Evolutionary conservation across 2,329 filamentous ascomycete genomes (phyloP), one percentile per base, ranked within the genome.

Genomic region (Zarea fungicola): DNA sequence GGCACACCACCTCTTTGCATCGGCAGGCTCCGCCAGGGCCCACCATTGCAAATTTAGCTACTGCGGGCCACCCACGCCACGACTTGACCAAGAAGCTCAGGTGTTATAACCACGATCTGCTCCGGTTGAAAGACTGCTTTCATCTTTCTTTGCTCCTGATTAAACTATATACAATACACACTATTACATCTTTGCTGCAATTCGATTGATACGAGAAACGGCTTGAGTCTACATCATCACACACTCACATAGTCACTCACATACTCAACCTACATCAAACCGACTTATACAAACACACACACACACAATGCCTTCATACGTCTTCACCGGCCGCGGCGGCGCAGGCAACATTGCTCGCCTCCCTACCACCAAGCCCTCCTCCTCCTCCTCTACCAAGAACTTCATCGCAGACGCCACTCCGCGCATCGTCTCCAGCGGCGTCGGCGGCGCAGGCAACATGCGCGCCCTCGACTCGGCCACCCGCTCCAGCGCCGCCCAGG

Each of bases 391-490:
- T 56, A 45, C 68, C 57, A 50, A 65, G 60, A 53, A 60, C 55
- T 54, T 66, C 56, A 45, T 68, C 57, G 50, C 65, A 60, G 53
- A 60, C 55, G 53, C 57, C 3, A 49, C 60, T 26, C 67, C 71
- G 36, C 65, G 71, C 51, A 74, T 76, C 68, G 84, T 84, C 73
- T 78, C 81, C 69, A 76, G 76, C 10, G 83, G 83, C 58, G 80
- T 83, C 50, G 83, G 83, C 56, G 83, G 83, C 50, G 82, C 81
- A 3, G 83, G 83, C 60, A 87, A 86, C 69, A 61, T 55, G 58
- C 79, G 80, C 68, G 68, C 69, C 61, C 73, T 75, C 67, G 70
- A 70, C 45, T 68, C 68, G 2, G 66, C 70, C 29, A 70, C 71
- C 5, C 62, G 68, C 28, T 62, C 69, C 22, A 62, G 69, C n/a